Conservation (phyloP, 441 rosid genomes). For the Codiaeum variegatum region DNA sequence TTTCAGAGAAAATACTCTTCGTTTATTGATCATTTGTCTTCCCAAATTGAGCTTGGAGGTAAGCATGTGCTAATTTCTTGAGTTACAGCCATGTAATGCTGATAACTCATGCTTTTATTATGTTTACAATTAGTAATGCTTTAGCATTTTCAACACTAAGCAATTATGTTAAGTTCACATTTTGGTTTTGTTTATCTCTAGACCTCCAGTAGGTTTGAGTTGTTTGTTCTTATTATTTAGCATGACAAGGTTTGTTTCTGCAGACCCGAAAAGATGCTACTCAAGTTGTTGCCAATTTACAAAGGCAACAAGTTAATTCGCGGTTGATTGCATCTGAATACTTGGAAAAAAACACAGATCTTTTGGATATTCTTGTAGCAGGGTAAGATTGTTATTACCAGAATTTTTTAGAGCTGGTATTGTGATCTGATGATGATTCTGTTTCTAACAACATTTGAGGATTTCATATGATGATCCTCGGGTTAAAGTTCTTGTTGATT, state of each 20-base stretch:
- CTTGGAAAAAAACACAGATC: constrained; percentile 73
- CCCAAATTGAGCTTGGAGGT: constrained; percentile 91
- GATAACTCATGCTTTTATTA: neutral
- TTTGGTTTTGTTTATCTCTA: neutral
- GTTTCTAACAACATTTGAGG: neutral
- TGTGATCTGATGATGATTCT: constrained; percentile 1
- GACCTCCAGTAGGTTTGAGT: neutral
- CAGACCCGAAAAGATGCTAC: constrained; percentile 97
- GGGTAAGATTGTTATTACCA: constrained; percentile 52
- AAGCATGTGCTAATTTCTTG: neutral
- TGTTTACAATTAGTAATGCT: neutral
- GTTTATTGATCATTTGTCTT: constrained; percentile 70
- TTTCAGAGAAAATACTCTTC: constrained; percentile 71
- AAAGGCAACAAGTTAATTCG: constrained; percentile 87
- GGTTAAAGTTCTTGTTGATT: neutral
- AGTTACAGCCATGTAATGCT: neutral
- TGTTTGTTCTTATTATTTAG: constrained; percentile 15
- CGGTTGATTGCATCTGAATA: constrained; percentile 86
- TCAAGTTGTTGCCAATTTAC: constrained; percentile 92
- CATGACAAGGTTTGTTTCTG: constrained; percentile 21
- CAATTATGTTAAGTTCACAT: constrained; percentile 3
- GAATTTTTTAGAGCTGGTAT: constrained; percentile 8
- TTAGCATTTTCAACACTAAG: neutral
- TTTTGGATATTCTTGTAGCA: constrained; percentile 62
- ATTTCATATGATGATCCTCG: constrained; percentile 1